Percentiles rank a stretch among this genome's conserved stretches.
Evolutionary conservation across 305 asterid genomes (phyloP).

Genomic region (Fraxinus dipetala): DNA sequence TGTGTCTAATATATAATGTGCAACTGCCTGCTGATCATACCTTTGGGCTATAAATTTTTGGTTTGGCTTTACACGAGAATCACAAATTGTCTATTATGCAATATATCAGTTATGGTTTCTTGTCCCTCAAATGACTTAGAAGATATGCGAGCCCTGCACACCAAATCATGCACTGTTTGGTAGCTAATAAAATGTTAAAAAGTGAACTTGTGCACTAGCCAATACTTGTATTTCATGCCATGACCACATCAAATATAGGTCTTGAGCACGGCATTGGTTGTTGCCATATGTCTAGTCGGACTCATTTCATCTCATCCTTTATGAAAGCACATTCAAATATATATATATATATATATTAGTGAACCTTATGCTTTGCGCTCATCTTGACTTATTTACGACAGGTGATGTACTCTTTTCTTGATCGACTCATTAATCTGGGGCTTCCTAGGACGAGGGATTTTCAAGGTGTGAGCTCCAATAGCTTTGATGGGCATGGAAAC

Average conservation of each 20-base stretch:
- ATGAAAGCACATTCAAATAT: background rate
- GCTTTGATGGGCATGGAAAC: constrained; percentile 92
- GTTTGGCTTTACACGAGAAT: background rate
- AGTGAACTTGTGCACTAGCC: background rate
- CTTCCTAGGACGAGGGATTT: constrained; percentile 91
- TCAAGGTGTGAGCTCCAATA: constrained; percentile 81
- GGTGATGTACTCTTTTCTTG: constrained; percentile 88
- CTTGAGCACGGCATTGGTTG: background rate
- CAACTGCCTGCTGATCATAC: background rate
- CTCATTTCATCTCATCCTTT: background rate
- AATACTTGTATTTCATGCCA: background rate
- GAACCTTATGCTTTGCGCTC: background rate
- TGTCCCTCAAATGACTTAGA: background rate
- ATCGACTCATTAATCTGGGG: constrained; percentile 84
- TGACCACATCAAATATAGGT: background rate
- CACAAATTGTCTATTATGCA: background rate
- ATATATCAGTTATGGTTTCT: background rate
- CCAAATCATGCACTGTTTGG: background rate
- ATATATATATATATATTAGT: background rate
- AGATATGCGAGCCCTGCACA: too few relatives aligned
- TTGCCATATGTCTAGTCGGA: background rate
- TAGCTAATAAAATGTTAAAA: background rate
- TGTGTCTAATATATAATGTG: background rate
- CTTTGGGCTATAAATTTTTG: too few relatives aligned
- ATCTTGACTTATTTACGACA: constrained; percentile 32